Evolutionary conservation across 2,329 filamentous ascomycete genomes (phyloP).

Genomic region (Aureobasidium sp.): DNA sequence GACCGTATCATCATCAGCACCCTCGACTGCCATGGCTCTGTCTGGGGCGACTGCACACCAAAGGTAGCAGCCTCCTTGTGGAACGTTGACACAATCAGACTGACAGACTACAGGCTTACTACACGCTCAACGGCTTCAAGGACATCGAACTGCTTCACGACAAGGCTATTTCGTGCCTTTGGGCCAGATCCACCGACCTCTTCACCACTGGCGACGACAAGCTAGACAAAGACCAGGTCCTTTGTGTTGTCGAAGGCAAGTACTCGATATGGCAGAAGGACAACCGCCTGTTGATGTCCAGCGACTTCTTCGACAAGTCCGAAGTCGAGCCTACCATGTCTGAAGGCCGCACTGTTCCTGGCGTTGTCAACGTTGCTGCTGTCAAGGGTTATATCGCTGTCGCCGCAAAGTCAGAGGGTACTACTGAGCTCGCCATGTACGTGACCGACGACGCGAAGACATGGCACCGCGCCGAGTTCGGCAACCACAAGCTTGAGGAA

Average conservation of each 20-base stretch:
- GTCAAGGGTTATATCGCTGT: constrained; percentile 84
- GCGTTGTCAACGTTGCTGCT: constrained; percentile 71
- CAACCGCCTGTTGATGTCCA: constrained; percentile 71
- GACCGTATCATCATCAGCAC: constrained; percentile 77
- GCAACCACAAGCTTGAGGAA: constrained; percentile 75
- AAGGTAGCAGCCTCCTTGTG: constrained; percentile 33
- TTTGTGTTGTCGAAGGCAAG: constrained; percentile 72
- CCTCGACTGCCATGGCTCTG: constrained; percentile 28
- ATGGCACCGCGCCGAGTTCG: constrained; percentile 91
- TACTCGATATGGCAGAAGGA: constrained; percentile 65
- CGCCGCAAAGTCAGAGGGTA: constrained; percentile 69
- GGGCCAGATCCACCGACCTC: constrained; percentile 69
- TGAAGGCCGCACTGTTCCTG: constrained; percentile 64
- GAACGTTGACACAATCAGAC: neutral
- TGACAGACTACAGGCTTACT: constrained; percentile 42
- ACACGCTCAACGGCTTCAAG: constrained; percentile 82
- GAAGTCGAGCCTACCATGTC: constrained; percentile 68
- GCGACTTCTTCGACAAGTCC: constrained; percentile 68
- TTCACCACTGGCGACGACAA: constrained; percentile 65
- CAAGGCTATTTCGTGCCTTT: constrained; percentile 70
- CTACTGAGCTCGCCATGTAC: constrained; percentile 86
- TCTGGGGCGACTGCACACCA: constrained; percentile 31
- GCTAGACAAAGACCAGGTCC: constrained; percentile 60
- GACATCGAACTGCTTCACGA: constrained; percentile 57
- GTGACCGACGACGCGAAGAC: constrained; percentile 74